phyloP scores from a whole-genome alignment of 441 rosid species.

The Daphne laureola region DNA sequence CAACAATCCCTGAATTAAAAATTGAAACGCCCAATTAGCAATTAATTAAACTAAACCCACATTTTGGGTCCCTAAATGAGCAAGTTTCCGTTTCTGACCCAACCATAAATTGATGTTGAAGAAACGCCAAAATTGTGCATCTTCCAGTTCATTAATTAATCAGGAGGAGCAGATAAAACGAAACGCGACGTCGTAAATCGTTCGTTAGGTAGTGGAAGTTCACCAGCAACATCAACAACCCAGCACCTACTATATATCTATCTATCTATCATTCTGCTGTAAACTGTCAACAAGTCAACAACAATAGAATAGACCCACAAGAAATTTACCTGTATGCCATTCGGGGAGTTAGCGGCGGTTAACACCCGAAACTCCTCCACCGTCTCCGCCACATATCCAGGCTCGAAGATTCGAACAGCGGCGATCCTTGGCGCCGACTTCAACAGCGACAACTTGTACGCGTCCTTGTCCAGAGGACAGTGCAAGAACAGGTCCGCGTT shows the following conservation, averaged over 20 bases:
- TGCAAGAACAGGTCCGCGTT: conserved; percentile 69
- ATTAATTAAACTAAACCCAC: neutral
- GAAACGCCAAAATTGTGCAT: too few species aligned
- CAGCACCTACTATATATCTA: too few species aligned
- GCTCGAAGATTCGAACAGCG: conserved; percentile 54
- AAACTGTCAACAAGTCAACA: neutral
- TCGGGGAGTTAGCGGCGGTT: conserved; percentile 58
- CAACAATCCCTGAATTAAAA: conserved; percentile 54
- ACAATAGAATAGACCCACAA: too few species aligned
- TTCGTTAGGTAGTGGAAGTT: neutral
- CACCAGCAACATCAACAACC: neutral
- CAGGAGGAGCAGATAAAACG: neutral
- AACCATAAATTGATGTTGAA: too few species aligned
- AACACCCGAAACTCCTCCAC: conserved; percentile 52
- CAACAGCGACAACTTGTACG: conserved; percentile 55
- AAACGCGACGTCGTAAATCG: neutral
- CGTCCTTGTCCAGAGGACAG: conserved; percentile 49
- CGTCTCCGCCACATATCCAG: conserved; percentile 32
- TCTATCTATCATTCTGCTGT: neutral
- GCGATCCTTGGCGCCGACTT: conserved; percentile 52
- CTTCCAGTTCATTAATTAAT: too few species aligned
- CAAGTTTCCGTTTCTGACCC: neutral
- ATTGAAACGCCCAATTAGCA: neutral
- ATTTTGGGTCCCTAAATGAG: too few species aligned
- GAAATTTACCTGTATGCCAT: conserved; percentile 78